Percentiles rank a stretch among this genome's conserved stretches.
Conservation (phyloP, 495 filamentous ascomycete species). For the Penicillium paxilli region DNA sequence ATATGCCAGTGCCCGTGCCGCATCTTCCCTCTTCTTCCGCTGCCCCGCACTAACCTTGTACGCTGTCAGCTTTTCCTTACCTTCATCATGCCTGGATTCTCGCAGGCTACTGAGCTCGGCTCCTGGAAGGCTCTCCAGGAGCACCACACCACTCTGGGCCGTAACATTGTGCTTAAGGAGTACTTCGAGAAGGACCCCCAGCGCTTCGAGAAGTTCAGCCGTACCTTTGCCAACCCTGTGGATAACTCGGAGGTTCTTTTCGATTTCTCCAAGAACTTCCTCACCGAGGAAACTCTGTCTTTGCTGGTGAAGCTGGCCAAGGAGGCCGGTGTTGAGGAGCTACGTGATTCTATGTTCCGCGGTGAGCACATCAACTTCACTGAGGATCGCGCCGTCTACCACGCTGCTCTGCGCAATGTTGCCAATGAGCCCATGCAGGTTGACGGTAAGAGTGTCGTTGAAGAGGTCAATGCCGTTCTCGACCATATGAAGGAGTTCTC, state of each 20-base stretch:
- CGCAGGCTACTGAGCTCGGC: constrained; percentile 75
- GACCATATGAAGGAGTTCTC: constrained; percentile 98
- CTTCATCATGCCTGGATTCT: constrained; percentile 56
- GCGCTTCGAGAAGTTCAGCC: constrained; percentile 89
- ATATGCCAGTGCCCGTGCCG: background rate
- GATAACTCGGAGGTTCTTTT: constrained; percentile 86
- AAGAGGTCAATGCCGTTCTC: constrained; percentile 86
- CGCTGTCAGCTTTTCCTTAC: constrained; percentile 16
- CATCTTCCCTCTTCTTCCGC: constrained; percentile 4
- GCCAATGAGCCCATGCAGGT: constrained; percentile 85
- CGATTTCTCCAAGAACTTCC: constrained; percentile 98
- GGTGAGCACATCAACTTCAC: constrained; percentile 99
- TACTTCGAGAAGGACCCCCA: constrained; percentile 85
- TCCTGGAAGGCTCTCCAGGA: constrained; percentile 87
- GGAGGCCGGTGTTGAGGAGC: constrained; percentile 86
- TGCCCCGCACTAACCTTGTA: constrained; percentile 37
- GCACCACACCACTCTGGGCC: constrained; percentile 80
- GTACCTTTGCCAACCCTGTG: constrained; percentile 75
- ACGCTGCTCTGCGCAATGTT: constrained; percentile 88
- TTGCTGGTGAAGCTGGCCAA: constrained; percentile 85
- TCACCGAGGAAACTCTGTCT: constrained; percentile 88
- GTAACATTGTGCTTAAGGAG: constrained; percentile 88
- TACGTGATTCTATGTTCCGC: constrained; percentile 94
- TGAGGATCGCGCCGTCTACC: constrained; percentile 93
- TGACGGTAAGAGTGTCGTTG: constrained; percentile 92